phyloP scores from a whole-genome alignment of 2,329 filamentous ascomycete species.

The Clonostachys solani region DNA sequence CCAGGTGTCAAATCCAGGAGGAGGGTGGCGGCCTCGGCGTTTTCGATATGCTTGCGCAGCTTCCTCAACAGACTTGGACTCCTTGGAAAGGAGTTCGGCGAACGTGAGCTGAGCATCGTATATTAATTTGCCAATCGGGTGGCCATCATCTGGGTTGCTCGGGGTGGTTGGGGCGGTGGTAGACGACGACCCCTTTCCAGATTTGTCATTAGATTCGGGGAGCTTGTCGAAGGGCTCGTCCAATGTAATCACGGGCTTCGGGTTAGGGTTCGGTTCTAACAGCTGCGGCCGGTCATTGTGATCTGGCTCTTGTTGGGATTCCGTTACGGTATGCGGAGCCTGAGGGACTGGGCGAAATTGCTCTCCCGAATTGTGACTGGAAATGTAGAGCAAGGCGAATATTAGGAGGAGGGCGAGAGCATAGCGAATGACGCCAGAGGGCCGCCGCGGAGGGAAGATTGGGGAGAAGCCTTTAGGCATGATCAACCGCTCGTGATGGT shows the following conservation, averaged over 20 bases:
- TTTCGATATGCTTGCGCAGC: constrained; percentile 55
- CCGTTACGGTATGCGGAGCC: too few relatives aligned
- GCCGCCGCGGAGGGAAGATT: constrained; percentile 35
- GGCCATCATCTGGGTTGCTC: constrained; percentile 10
- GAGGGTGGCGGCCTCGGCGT: constrained; percentile 56
- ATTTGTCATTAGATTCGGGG: too few relatives aligned
- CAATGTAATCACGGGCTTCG: too few relatives aligned
- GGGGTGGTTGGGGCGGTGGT: not conserved
- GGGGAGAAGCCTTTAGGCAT: constrained; percentile 3
- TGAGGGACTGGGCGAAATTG: too few relatives aligned
- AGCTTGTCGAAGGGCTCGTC: too few relatives aligned
- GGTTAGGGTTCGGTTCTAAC: too few relatives aligned
- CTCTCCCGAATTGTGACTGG: constrained; percentile 2
- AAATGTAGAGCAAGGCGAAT: constrained; percentile 20
- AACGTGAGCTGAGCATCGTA: constrained; percentile 34
- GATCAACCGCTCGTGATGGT: not conserved
- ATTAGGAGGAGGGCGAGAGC: constrained; percentile 28
- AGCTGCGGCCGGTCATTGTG: too few relatives aligned
- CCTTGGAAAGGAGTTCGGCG: constrained; percentile 30
- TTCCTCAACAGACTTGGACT: constrained; percentile 45
- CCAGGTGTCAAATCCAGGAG: constrained; percentile 59
- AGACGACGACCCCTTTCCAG: constrained; percentile 1
- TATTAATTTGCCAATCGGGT: constrained; percentile 52
- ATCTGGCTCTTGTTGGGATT: too few relatives aligned
- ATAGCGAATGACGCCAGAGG: constrained; percentile 36